phyloP scores from a whole-genome alignment of 2,329 filamentous ascomycete genomes.

The Calonectria montana region DNA sequence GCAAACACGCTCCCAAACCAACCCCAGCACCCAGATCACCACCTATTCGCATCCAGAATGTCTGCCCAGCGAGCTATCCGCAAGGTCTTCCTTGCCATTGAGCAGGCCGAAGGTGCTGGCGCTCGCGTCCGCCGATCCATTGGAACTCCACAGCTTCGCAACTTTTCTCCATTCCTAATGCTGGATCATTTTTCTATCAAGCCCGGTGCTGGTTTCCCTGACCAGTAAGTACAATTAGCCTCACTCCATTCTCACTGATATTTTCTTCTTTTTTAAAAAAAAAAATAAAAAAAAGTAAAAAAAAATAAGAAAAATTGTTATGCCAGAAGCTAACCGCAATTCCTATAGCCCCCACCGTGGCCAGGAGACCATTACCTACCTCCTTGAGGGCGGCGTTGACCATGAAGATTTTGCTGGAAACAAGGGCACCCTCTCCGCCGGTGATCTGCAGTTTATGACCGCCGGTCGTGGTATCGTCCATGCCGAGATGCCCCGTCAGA shows the following conservation, averaged over 20 bases:
- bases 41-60: slow-evolving; percentile 63
- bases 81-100: slow-evolving; percentile 84
- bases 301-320: no score
- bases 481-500: slow-evolving; percentile 91
- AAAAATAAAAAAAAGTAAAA: background rate
- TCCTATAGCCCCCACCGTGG: slow-evolving; percentile 71
- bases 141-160: slow-evolving; percentile 83
- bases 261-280: background rate
- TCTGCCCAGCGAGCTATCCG: slow-evolving; percentile 80
- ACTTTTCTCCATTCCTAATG: slow-evolving; percentile 95
- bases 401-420: slow-evolving; percentile 94
- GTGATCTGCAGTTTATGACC: slow-evolving; percentile 99
- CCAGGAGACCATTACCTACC: slow-evolving; percentile 89
- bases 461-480: slow-evolving; percentile 93
- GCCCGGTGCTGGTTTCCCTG: slow-evolving; percentile 87
- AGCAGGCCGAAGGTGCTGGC: slow-evolving; percentile 89
- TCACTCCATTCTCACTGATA: background rate
- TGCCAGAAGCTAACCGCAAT: background rate
- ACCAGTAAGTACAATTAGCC: slow-evolving; percentile 66
- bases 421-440: slow-evolving; percentile 82
- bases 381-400: slow-evolving; percentile 86
- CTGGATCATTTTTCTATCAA: slow-evolving; percentile 90
- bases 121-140: slow-evolving; percentile 89
- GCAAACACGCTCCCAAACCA: slow-evolving; percentile 22
- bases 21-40: slow-evolving; percentile 28